A percentile compares a stretch with the other conserved stretches of the same genome.
Evolutionary conservation across 78 protist genomes (phyloP).

Genomic region (Pigoraptor vietnamica): DNA sequence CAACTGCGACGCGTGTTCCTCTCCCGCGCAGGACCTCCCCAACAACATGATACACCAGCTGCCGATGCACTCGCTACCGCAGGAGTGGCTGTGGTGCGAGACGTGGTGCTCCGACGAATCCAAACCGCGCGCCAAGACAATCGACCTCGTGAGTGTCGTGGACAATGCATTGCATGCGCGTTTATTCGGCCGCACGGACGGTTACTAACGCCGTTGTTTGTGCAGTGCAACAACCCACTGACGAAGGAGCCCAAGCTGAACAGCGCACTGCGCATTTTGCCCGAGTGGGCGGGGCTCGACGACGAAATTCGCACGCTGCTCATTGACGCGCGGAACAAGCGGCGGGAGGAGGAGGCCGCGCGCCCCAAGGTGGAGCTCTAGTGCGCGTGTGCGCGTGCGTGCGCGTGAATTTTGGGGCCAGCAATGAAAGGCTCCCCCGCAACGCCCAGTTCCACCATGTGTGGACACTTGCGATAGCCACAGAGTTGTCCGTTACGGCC

Average conservation of each 20-base stretch:
- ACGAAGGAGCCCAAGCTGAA: slow-evolving; percentile 95
- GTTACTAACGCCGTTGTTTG: background rate
- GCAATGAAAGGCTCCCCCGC: no score
- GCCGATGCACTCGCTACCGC: slow-evolving; percentile 90
- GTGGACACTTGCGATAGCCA: no score
- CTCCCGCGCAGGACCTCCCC: slow-evolving; percentile 96
- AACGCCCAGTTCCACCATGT: no score
- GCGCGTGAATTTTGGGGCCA: no score
- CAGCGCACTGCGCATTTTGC: slow-evolving; percentile 60
- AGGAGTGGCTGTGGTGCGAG: slow-evolving; percentile 98
- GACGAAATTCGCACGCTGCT: background rate
- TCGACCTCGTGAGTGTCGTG: slow-evolving; percentile 71
- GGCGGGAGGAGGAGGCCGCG: no score
- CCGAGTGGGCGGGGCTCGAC: slow-evolving; percentile 52
- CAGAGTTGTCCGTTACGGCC: no score
- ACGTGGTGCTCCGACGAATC: slow-evolving; percentile 91
- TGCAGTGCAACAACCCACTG: slow-evolving; percentile 93
- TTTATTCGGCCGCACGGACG: background rate
- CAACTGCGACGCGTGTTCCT: background rate
- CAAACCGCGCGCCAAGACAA: slow-evolving; percentile 87
- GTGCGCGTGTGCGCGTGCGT: no score
- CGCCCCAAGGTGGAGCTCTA: no score
- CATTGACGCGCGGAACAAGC: background rate
- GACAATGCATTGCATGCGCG: background rate
- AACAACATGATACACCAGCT: slow-evolving; percentile 90